These are phyloP conservation scores for Solanum raphanifolium DNA, from an alignment of 257 asterid species.

Conservation along the genomic window DNA sequence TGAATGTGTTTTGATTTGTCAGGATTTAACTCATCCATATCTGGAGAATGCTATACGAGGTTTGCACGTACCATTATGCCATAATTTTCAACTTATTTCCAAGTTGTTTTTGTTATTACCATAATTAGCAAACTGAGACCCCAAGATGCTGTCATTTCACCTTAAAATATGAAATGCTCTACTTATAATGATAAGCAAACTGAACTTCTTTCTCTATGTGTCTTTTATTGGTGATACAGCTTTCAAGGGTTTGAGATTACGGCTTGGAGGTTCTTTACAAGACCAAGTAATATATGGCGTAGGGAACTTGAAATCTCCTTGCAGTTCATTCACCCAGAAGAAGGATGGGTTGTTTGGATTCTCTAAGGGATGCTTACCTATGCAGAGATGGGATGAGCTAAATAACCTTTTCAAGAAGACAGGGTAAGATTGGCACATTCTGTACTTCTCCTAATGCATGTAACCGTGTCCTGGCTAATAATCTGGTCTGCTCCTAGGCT, in stretches of 20 bases:
- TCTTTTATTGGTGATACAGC: conserved; percentile 31
- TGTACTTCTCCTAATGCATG: background rate
- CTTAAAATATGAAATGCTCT: background rate
- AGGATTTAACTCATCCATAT: conserved; percentile 73
- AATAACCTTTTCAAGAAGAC: conserved; percentile 62
- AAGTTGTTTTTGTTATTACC: background rate
- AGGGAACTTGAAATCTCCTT: conserved; percentile 42
- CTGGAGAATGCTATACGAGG: conserved; percentile 75
- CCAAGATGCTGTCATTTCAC: background rate
- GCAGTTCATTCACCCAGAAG: conserved; percentile 49
- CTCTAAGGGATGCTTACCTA: conserved; percentile 73
- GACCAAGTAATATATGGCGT: conserved; percentile 72
- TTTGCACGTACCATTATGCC: conserved; percentile 9
- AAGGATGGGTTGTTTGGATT: conserved; percentile 79
- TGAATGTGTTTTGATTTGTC: conserved; percentile 16
- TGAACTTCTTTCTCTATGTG: background rate
- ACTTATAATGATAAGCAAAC: background rate
- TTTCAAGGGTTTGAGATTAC: conserved; percentile 66
- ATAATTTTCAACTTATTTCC: background rate
- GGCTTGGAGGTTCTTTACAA: conserved; percentile 96
- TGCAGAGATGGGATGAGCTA: conserved; percentile 93
- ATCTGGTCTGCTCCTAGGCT: background rate
- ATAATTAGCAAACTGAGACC: background rate
- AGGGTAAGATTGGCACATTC: conserved; percentile 39
- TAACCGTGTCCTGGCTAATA: background rate